Percentiles rank a stretch among this genome's conserved stretches.
phyloP scores from a whole-genome alignment of 345 rosid species.

The Heritiera littoralis region DNA sequence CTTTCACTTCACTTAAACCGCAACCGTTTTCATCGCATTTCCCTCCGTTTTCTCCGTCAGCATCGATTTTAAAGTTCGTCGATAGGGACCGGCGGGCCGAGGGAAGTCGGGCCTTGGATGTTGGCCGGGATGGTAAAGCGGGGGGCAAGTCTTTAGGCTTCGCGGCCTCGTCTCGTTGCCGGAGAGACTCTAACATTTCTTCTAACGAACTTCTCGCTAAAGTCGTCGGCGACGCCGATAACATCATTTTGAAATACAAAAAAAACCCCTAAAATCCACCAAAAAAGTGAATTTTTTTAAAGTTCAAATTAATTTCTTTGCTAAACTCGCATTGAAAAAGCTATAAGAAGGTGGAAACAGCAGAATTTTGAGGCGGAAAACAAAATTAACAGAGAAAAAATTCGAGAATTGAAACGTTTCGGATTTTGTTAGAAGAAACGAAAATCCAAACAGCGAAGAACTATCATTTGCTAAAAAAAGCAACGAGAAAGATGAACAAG shows the following conservation, averaged over 20 bases:
- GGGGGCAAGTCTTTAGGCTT: constrained; percentile 84
- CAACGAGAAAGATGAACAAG: background rate
- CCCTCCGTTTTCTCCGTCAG: background rate
- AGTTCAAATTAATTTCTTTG: background rate
- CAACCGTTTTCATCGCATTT: background rate
- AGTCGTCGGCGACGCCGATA: constrained; percentile 70
- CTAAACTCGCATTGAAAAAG: background rate
- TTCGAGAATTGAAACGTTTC: background rate
- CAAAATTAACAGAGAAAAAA: background rate
- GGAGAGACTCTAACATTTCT: constrained; percentile 88
- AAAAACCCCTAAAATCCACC: background rate
- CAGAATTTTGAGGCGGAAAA: background rate
- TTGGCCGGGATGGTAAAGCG: constrained; percentile 87
- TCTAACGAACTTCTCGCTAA: constrained; percentile 85
- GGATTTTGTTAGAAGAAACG: constrained; percentile 1
- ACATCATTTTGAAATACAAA: constrained; percentile 44
- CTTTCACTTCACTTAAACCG: constrained; percentile 24
- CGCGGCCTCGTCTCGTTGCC: constrained; percentile 66
- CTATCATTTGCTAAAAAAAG: constrained; percentile 5
- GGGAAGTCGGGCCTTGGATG: constrained; percentile 79
- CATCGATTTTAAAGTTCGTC: constrained; percentile 36
- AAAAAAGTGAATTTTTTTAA: background rate
- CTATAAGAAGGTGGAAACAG: background rate
- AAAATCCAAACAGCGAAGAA: background rate
- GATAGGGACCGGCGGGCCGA: constrained; percentile 76